These are phyloP conservation scores for Ceratobasidium sp. DNA, from an alignment of 1,284 basidiomycete genomes.

Conservation along the genomic window DNA sequence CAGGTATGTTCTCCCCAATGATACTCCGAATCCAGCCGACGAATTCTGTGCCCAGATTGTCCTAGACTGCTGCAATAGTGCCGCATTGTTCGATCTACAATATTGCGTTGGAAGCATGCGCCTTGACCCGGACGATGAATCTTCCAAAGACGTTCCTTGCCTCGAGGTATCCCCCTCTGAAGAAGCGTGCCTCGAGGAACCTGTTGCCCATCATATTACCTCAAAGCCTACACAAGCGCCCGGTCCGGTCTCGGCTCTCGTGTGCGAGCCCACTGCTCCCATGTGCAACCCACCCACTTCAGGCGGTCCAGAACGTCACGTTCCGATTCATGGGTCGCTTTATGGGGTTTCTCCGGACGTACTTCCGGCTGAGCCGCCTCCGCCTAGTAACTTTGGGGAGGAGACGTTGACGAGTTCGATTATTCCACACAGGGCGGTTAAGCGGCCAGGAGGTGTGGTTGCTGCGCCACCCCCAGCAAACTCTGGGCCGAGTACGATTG, in stretches of 20 bases:
- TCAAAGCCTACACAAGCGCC: background rate
- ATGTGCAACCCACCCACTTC: background rate
- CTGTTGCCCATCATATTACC: background rate
- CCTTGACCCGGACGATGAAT: background rate
- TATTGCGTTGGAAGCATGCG: slow-evolving; percentile 34
- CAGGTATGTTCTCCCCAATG: background rate
- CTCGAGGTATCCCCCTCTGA: background rate
- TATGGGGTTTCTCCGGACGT: background rate
- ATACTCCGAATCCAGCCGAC: background rate
- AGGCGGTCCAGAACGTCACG: background rate
- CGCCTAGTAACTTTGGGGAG: background rate
- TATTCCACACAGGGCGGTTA: background rate
- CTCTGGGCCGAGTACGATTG: background rate
- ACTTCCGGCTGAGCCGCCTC: background rate
- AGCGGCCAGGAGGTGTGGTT: slow-evolving; percentile 9
- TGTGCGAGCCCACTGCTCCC: background rate
- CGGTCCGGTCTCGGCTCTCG: background rate
- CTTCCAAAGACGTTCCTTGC: background rate
- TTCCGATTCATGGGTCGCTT: background rate
- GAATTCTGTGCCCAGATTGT: background rate
- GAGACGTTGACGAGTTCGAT: background rate
- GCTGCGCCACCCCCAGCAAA: slow-evolving; percentile 13
- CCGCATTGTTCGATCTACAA: slow-evolving; percentile 3
- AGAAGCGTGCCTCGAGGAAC: background rate
- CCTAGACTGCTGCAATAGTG: slow-evolving; percentile 24